phyloP scores from a whole-genome alignment of 768 basidiomycete genomes.

The Rhodotorula taiwanensis region DNA sequence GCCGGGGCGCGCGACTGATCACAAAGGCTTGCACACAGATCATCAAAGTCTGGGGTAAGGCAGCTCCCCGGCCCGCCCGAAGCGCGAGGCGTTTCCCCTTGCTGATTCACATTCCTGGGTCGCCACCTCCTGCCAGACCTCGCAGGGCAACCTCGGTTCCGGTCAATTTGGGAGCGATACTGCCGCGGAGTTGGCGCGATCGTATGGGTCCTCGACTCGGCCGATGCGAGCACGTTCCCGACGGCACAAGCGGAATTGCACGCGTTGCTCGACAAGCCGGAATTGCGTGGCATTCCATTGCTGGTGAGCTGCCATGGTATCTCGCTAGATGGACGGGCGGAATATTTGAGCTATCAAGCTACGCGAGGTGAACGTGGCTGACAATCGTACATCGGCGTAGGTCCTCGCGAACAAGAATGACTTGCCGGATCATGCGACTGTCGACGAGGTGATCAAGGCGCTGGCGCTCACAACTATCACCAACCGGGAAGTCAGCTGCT shows the following conservation, averaged over 20 bases:
- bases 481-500: slow-evolving; percentile 33
- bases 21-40: slow-evolving; percentile 7
- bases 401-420: slow-evolving; percentile 37
- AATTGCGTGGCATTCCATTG: slow-evolving; percentile 24
- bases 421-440: slow-evolving; percentile 12
- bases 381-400: too few relatives aligned
- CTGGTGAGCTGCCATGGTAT: slow-evolving; percentile 14
- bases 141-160: slow-evolving; percentile 34
- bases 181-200: slow-evolving; percentile 32
- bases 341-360: too few relatives aligned
- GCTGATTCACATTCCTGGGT: too few relatives aligned
- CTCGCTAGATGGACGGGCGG: too few relatives aligned
- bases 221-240: slow-evolving; percentile 26
- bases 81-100: too few relatives aligned
- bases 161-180: slow-evolving; percentile 38
- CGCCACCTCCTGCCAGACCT: too few relatives aligned
- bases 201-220: slow-evolving; percentile 30
- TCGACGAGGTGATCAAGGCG: slow-evolving; percentile 29
- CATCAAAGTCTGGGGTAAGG: slow-evolving; percentile 33
- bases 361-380: too few relatives aligned
- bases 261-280: slow-evolving; percentile 15
- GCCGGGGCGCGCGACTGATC: too few relatives aligned
- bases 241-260: slow-evolving; percentile 20
- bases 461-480: slow-evolving; percentile 8
- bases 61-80: too few relatives aligned